Evolutionary conservation across 129 eudicot genomes (phyloP).

Genomic region (Helichrysum umbraculigerum): DNA sequence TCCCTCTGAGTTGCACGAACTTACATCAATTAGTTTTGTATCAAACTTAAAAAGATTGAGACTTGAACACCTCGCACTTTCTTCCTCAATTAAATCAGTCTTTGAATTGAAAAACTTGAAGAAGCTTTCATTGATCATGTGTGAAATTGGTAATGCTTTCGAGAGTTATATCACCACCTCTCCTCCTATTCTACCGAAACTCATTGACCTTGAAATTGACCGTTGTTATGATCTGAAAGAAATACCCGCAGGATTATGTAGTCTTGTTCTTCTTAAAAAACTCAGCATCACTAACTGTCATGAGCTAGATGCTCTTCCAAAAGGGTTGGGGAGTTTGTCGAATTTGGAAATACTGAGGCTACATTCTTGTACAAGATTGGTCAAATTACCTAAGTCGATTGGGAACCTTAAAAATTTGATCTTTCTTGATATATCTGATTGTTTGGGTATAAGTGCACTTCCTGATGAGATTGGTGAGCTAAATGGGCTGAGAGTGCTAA

Average conservation of each 20-base stretch:
- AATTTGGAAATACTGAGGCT: conserved; percentile 32
- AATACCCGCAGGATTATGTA: conserved; percentile 37
- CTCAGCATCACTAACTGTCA: conserved; percentile 51
- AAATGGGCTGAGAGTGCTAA: conserved; percentile 20
- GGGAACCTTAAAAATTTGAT: conserved; percentile 15
- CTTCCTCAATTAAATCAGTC: conserved; percentile 31
- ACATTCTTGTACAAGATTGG: conserved; percentile 33
- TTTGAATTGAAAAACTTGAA: conserved; percentile 33
- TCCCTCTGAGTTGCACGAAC: conserved; percentile 25
- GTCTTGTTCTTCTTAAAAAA: conserved; percentile 35
- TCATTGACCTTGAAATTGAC: conserved; percentile 42
- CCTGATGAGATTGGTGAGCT: conserved; percentile 36
- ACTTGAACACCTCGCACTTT: conserved; percentile 39
- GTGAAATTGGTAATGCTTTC: conserved; percentile 43
- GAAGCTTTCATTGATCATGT: conserved; percentile 52
- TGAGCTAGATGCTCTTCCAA: conserved; percentile 42
- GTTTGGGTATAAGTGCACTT: conserved; percentile 27
- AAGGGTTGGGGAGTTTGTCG: conserved; percentile 27
- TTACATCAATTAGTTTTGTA: conserved; percentile 19
- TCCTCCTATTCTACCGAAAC: conserved; percentile 34
- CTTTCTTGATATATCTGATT: conserved; percentile 35
- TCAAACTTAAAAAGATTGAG: conserved; percentile 36
- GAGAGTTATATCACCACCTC: conserved; percentile 16
- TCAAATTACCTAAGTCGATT: conserved; percentile 20
- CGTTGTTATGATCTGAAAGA: conserved; percentile 43